A percentile compares a stretch with the other conserved stretches of the same genome.
Conservation (phyloP, 2,329 filamentous ascomycete species). For the Cladosporium oxysporum region DNA sequence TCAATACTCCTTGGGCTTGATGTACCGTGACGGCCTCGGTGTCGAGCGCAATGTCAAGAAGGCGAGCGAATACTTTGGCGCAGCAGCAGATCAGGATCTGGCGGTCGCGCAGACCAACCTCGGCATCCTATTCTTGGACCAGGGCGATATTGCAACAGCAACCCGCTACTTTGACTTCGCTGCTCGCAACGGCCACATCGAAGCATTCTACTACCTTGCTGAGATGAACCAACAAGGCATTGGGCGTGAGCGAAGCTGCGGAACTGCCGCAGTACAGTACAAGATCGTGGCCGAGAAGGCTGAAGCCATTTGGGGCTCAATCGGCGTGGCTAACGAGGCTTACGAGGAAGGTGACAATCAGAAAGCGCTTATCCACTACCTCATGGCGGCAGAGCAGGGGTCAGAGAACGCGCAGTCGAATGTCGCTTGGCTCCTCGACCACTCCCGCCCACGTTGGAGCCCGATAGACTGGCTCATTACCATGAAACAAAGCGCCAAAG, state of each 20-base stretch:
- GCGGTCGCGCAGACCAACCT: conserved; percentile 79
- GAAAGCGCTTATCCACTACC: conserved; percentile 74
- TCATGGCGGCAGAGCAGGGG: conserved; percentile 89
- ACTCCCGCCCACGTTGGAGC: conserved; percentile 47
- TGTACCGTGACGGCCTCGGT: conserved; percentile 78
- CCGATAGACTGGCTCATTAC: conserved; percentile 57
- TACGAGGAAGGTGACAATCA: conserved; percentile 79
- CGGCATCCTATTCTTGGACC: conserved; percentile 81
- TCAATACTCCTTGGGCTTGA: conserved; percentile 79
- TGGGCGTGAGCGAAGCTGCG: conserved; percentile 76
- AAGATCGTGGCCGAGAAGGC: conserved; percentile 89
- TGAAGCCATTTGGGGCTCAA: conserved; percentile 79
- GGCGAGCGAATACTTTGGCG: conserved; percentile 75
- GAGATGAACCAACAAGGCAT: conserved; percentile 82
- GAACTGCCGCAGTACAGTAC: conserved; percentile 77
- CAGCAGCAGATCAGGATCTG: conserved; percentile 79
- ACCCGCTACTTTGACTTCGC: conserved; percentile 87
- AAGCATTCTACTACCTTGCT: conserved; percentile 88
- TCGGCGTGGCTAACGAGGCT: conserved; percentile 79
- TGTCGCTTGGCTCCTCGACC: conserved; percentile 82
- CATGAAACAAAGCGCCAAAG: conserved; percentile 39
- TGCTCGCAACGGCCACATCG: conserved; percentile 77
- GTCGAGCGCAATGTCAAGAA: conserved; percentile 67
- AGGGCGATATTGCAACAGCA: conserved; percentile 78
- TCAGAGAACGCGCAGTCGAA: conserved; percentile 90